Evolutionary conservation across 2,329 filamentous ascomycete genomes (phyloP).

Genomic region (Clonostachys sp.): DNA sequence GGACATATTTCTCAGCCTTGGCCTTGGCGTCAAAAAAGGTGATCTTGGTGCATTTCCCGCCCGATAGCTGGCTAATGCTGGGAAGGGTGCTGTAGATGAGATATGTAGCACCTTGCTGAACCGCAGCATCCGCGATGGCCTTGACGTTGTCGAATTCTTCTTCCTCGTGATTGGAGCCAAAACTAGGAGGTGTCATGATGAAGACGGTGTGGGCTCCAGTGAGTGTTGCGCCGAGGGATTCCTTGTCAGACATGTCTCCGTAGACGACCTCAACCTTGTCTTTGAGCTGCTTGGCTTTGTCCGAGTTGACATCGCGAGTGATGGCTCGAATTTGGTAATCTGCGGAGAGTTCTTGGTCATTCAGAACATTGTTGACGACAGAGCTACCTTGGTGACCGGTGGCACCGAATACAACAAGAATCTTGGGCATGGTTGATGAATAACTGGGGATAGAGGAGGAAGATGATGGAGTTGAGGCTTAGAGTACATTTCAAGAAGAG

Average conservation of each 20-base stretch:
- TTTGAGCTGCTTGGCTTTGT: conserved; percentile 23
- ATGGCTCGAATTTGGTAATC: conserved; percentile 39
- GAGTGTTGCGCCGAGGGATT: conserved; percentile 31
- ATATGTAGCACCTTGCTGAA: conserved; percentile 35
- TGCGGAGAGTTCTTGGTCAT: conserved; percentile 34
- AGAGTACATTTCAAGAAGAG: no score
- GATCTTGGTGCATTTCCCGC: conserved; percentile 29
- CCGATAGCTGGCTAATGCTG: conserved; percentile 26
- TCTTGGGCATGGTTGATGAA: conserved; percentile 17
- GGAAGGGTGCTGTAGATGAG: conserved; percentile 40
- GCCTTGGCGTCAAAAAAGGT: conserved; percentile 54
- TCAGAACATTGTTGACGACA: conserved; percentile 37
- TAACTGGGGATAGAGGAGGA: no score
- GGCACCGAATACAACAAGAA: conserved; percentile 38
- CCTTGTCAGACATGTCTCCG: conserved; percentile 30
- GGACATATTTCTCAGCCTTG: conserved; percentile 50
- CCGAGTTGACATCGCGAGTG: conserved; percentile 33
- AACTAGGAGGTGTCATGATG: conserved; percentile 31
- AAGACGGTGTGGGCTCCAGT: conserved; percentile 36
- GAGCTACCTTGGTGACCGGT: conserved; percentile 45
- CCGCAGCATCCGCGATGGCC: conserved; percentile 37
- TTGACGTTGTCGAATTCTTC: conserved; percentile 36
- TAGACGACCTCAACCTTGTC: conserved; percentile 34
- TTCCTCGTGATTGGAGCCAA: conserved; percentile 20
- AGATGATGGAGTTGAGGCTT: no score